Evolutionary conservation across 2,329 filamentous ascomycete genomes (phyloP).

Genomic region (Colletotrichum aenigma): DNA sequence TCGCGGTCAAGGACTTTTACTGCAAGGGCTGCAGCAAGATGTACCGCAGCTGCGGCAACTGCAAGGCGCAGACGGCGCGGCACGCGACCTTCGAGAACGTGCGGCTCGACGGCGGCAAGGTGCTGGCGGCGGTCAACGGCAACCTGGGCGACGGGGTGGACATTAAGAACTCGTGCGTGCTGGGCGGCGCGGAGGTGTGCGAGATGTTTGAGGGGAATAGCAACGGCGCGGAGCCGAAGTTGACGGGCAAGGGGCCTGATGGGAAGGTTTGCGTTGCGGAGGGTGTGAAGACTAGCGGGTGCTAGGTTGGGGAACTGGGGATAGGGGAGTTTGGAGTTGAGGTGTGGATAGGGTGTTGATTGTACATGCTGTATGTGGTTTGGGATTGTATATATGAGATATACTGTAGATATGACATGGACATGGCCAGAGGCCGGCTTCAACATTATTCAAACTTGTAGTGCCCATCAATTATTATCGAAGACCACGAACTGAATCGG

Average conservation of each 20-base stretch:
- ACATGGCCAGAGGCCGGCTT: neutral
- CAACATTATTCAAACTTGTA: neutral
- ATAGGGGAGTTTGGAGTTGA: neutral
- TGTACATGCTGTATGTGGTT: neutral
- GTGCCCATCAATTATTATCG: neutral
- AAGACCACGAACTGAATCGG: neutral
- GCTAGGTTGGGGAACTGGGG: neutral
- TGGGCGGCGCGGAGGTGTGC: conserved; percentile 18
- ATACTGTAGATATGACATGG: neutral
- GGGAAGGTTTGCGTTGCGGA: conserved; percentile 12
- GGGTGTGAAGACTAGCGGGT: conserved; percentile 12
- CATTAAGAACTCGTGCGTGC: conserved; percentile 22
- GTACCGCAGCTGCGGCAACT: conserved; percentile 54
- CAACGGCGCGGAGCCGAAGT: conserved; percentile 5
- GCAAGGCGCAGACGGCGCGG: conserved; percentile 39
- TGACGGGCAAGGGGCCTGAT: conserved; percentile 13
- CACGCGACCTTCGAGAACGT: conserved; percentile 49
- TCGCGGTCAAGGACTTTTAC: conserved; percentile 42
- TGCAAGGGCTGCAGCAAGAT: conserved; percentile 49
- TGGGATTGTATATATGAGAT: neutral
- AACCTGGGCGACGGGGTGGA: conserved; percentile 33
- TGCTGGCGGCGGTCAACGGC: conserved; percentile 43
- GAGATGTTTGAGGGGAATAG: conserved; percentile 15
- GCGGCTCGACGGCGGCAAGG: conserved; percentile 40
- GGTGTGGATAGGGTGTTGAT: neutral